Evolutionary conservation across 331 rosid genomes (phyloP).

Genomic region (Cucumis variabilis): DNA sequence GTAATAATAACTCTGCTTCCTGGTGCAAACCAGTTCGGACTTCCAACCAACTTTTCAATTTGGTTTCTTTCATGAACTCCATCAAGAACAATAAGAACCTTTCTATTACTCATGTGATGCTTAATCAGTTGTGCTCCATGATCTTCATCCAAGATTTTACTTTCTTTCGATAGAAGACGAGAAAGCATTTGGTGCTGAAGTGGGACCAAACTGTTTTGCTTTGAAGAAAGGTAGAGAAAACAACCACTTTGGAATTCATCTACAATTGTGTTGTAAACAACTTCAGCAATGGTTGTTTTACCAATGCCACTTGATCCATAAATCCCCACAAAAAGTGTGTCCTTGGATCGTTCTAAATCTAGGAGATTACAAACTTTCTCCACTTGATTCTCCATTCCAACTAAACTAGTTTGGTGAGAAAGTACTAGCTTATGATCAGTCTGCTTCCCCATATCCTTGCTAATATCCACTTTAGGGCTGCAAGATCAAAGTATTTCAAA

Average conservation of each 20-base stretch:
- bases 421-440: too few relatives aligned
- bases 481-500: too few relatives aligned
- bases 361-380: neutral
- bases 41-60: neutral
- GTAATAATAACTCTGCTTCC: conserved; percentile 35
- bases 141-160: neutral
- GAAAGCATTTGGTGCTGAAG: neutral
- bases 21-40: neutral
- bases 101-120: neutral
- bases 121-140: neutral
- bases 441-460: too few relatives aligned
- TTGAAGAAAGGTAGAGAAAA: neutral
- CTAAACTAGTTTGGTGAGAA: too few relatives aligned
- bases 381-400: too few relatives aligned
- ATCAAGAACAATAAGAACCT: conserved; percentile 34
- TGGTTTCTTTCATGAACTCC: conserved; percentile 21
- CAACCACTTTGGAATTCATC: neutral
- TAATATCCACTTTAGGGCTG: too few relatives aligned
- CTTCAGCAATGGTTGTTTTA: neutral
- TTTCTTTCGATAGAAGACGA: neutral
- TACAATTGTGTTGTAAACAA: neutral
- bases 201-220: neutral
- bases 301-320: neutral
- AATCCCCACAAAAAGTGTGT: neutral
- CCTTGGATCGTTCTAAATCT: neutral